These are phyloP conservation scores for Magnolia changhungtana DNA, from an alignment of 164 flowering plant genomes.

Conservation along the genomic window DNA sequence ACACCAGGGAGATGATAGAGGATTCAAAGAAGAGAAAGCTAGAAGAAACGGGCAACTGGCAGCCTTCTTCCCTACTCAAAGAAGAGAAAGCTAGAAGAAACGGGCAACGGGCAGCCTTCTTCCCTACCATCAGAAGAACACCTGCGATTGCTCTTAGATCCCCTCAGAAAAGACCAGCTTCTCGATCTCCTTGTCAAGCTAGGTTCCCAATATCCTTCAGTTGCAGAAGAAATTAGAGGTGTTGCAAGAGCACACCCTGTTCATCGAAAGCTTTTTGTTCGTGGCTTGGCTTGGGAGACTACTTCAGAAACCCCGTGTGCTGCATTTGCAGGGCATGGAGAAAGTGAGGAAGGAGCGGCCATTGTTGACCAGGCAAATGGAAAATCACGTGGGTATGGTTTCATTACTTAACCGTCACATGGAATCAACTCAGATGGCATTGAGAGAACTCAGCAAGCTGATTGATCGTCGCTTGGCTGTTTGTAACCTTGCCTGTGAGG, in stretches of 20 bases:
- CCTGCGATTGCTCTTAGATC: constrained; percentile 51
- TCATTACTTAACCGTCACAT: constrained; percentile 63
- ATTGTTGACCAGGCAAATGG: constrained; percentile 61
- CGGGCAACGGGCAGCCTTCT: constrained; percentile 12
- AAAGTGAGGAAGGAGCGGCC: constrained; percentile 80
- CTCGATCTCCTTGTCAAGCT: constrained; percentile 54
- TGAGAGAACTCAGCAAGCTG: constrained; percentile 58
- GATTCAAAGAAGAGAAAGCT: constrained; percentile 64
- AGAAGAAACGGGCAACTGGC: constrained; percentile 29
- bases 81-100: constrained; percentile 60
- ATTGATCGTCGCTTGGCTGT: constrained; percentile 77
- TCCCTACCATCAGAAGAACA: constrained; percentile 26
- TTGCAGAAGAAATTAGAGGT: constrained; percentile 70
- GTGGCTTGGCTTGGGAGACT: constrained; percentile 79
- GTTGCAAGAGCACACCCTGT: constrained; percentile 73
- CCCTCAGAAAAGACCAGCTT: constrained; percentile 59
- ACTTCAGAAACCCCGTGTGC: constrained; percentile 77
- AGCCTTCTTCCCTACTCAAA: constrained; percentile 21
- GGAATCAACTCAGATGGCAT: constrained; percentile 67
- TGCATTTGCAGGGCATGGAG: constrained; percentile 70
- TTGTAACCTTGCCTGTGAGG: constrained; percentile 72
- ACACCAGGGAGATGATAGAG: constrained; percentile 28
- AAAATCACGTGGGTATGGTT: constrained; percentile 80
- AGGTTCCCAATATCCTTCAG: constrained; percentile 63
- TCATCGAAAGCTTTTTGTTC: constrained; percentile 82